Percentiles rank a stretch among this genome's conserved stretches.
Conservation (phyloP, 208 protist species). For the Leptomonas pyrrhocoris region DNA sequence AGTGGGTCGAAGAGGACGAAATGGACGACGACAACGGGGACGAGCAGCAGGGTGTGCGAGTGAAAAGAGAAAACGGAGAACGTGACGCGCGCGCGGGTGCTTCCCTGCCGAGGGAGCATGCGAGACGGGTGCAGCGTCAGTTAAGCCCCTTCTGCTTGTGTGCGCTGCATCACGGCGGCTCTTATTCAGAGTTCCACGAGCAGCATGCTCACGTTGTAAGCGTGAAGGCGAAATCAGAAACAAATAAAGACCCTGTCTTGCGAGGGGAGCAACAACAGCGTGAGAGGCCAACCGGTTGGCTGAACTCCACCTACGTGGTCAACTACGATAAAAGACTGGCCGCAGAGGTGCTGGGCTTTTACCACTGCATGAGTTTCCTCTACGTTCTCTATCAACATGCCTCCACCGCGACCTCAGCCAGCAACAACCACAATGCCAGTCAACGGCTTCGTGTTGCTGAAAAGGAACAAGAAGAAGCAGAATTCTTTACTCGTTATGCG, state of each 20-base stretch:
- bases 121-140: constrained; percentile 20
- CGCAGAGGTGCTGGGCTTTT: constrained; percentile 24
- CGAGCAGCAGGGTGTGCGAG: background rate
- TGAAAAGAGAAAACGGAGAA: background rate
- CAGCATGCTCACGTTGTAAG: background rate
- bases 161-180: background rate
- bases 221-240: background rate
- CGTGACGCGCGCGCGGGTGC: background rate
- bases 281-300: background rate
- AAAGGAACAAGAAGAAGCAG: background rate
- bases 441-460: background rate
- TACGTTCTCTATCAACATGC: constrained; percentile 21
- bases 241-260: background rate
- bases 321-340: constrained; percentile 25
- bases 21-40: background rate
- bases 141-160: constrained; percentile 30
- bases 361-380: constrained; percentile 29
- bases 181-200: background rate
- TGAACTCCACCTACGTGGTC: background rate
- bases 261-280: background rate
- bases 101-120: background rate
- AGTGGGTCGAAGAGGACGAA: constrained; percentile 29
- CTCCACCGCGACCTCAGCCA: background rate
- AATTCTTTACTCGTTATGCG: background rate
- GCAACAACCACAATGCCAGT: background rate